These are phyloP conservation scores for Dendrobium chrysotoxum DNA, from an alignment of 106 monocot species.

Conservation along the genomic window DNA sequence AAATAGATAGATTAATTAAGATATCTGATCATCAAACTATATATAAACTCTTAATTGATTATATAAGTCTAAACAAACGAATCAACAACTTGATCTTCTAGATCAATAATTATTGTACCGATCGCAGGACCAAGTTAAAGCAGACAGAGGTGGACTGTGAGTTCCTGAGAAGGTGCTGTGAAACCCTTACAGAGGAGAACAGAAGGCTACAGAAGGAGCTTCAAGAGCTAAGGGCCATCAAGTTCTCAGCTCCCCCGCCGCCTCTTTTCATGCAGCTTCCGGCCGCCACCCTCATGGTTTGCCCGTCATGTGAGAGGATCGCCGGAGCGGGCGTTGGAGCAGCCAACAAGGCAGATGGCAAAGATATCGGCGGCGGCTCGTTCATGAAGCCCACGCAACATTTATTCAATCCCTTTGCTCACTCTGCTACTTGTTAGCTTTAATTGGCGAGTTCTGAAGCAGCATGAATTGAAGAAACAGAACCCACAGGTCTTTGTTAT, in stretches of 20 bases:
- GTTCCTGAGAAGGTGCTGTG: conserved; percentile 35
- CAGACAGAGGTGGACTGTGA: conserved; percentile 32
- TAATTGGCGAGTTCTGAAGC: not conserved
- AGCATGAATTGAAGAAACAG: no score
- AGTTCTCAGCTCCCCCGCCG: not conserved
- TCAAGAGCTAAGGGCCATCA: conserved; percentile 22
- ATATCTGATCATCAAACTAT: not conserved
- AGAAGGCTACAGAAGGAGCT: conserved; percentile 23
- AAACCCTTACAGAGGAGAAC: conserved; percentile 33
- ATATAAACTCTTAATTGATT: not conserved
- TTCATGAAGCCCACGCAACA: not conserved
- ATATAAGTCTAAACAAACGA: not conserved
- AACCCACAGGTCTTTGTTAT: no score
- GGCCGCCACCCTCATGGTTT: conserved; percentile 20
- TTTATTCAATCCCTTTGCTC: conserved; percentile 7
- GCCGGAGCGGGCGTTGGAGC: not conserved
- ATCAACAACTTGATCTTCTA: not conserved
- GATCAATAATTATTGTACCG: not conserved
- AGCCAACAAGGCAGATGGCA: not conserved
- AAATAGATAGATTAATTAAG: not conserved
- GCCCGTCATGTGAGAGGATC: conserved; percentile 25
- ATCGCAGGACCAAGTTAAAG: conserved; percentile 22
- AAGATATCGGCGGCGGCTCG: not conserved
- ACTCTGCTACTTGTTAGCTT: conserved; percentile 7
- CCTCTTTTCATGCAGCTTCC: conserved; percentile 24